Conservation (phyloP, 345 rosid genomes). For the Eucalyptus cladocalyx region DNA sequence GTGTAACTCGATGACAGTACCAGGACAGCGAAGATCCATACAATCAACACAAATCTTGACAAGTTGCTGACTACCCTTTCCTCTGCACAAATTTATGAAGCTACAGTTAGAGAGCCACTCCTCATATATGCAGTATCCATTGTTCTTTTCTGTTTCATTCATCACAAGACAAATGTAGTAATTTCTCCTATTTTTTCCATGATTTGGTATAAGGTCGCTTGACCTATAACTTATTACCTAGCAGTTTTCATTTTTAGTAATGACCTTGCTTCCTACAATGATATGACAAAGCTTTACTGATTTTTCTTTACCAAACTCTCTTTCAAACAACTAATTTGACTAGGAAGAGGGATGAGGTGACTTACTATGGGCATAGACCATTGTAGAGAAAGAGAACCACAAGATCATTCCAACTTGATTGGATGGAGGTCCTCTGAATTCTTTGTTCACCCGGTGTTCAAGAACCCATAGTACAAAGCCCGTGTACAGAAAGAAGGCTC, state of each 20-base stretch:
- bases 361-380: slow-evolving; percentile 24
- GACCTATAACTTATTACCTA: background rate
- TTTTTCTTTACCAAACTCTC: background rate
- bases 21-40: slow-evolving; percentile 4
- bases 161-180: background rate
- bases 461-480: slow-evolving; percentile 17
- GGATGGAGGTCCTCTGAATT: slow-evolving; percentile 4
- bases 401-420: slow-evolving; percentile 8
- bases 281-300: background rate
- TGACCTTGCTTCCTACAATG: background rate
- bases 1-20: slow-evolving; percentile 10
- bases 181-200: background rate
- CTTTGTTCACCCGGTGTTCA: slow-evolving; percentile 11
- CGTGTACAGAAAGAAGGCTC: slow-evolving; percentile 2
- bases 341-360: background rate
- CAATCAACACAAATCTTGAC: slow-evolving; percentile 1
- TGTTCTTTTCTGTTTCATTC: background rate
- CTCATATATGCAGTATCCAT: background rate
- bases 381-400: slow-evolving; percentile 17
- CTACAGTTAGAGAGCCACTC: background rate
- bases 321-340: background rate
- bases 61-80: background rate
- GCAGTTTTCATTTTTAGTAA: background rate
- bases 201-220: background rate
- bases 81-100: background rate